Percentiles rank a stretch among this genome's conserved stretches.
These are phyloP conservation scores for Chondrus crispus DNA, from an alignment of 23 red algal genomes.

Conservation along the genomic window DNA sequence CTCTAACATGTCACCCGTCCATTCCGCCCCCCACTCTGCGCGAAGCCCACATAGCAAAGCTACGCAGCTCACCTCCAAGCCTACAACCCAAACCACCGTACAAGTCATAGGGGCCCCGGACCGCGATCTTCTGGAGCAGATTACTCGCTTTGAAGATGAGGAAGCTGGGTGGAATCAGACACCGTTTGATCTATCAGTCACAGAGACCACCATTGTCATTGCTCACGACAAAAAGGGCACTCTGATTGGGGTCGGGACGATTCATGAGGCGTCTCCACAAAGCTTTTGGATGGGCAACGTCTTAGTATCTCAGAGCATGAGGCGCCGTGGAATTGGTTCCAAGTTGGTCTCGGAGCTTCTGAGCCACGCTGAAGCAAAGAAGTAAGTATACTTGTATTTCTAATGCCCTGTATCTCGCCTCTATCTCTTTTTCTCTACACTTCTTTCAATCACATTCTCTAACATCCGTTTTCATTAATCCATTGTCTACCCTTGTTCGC, in stretches of 20 bases:
- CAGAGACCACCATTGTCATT: neutral
- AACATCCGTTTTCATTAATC: too few relatives aligned
- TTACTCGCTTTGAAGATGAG: neutral
- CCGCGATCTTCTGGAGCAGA: neutral
- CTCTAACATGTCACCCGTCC: too few relatives aligned
- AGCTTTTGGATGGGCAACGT: neutral
- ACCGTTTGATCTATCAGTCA: neutral
- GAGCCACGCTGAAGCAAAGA: neutral
- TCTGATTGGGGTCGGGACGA: neutral
- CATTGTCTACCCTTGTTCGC: too few relatives aligned
- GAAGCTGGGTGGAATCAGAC: neutral
- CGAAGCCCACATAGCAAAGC: too few relatives aligned
- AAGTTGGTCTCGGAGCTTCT: neutral
- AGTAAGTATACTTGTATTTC: too few relatives aligned
- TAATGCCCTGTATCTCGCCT: too few relatives aligned
- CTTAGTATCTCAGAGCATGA: neutral
- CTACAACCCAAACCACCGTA: too few relatives aligned
- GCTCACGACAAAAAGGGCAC: neutral
- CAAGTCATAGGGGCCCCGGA: neutral
- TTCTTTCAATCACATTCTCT: too few relatives aligned
- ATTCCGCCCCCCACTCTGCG: too few relatives aligned
- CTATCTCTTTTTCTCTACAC: too few relatives aligned
- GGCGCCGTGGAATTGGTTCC: neutral
- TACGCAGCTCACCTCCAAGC: too few relatives aligned
- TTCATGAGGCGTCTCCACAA: neutral